A percentile compares a stretch with the other conserved stretches of the same genome.
Conservation (phyloP, 2,329 filamentous ascomycete genomes). For the Parastagonospora avenae region DNA sequence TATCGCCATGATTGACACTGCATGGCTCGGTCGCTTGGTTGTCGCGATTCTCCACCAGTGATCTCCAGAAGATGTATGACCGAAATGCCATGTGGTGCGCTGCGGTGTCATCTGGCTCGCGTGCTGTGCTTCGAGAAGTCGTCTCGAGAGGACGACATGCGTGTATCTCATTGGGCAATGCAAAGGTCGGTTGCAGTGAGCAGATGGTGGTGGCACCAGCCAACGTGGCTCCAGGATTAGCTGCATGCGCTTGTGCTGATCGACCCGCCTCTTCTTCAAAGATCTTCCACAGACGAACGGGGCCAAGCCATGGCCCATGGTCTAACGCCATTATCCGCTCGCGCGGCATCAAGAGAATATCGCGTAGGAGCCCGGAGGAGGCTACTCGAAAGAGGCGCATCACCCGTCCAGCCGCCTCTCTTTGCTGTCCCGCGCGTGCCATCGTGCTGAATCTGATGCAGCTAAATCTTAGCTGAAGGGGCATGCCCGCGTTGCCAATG, state of each 20-base stretch:
- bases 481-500: constrained; percentile 21
- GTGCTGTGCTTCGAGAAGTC: constrained; percentile 31
- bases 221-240: constrained; percentile 48
- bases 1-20: constrained; percentile 20
- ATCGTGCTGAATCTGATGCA: constrained; percentile 37
- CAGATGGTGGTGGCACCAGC: constrained; percentile 34
- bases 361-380: constrained; percentile 36
- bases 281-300: constrained; percentile 45
- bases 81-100: constrained; percentile 8
- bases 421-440: constrained; percentile 41
- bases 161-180: constrained; percentile 20
- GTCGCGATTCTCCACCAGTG: constrained; percentile 9
- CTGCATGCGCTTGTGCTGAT: constrained; percentile 48
- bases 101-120: constrained; percentile 23
- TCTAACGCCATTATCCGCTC: constrained; percentile 43
- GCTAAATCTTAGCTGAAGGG: constrained; percentile 24
- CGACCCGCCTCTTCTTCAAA: constrained; percentile 44
- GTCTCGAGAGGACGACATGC: constrained; percentile 4
- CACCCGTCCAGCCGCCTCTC: constrained; percentile 31
- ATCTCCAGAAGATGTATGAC: not conserved
- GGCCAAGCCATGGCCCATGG: constrained; percentile 39
- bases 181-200: constrained; percentile 26
- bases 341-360: constrained; percentile 37
- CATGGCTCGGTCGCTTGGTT: constrained; percentile 1
- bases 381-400: constrained; percentile 35